These are phyloP conservation scores for Tillandsia leiboldiana DNA, from an alignment of 176 grass and related monocot species.

Conservation along the genomic window DNA sequence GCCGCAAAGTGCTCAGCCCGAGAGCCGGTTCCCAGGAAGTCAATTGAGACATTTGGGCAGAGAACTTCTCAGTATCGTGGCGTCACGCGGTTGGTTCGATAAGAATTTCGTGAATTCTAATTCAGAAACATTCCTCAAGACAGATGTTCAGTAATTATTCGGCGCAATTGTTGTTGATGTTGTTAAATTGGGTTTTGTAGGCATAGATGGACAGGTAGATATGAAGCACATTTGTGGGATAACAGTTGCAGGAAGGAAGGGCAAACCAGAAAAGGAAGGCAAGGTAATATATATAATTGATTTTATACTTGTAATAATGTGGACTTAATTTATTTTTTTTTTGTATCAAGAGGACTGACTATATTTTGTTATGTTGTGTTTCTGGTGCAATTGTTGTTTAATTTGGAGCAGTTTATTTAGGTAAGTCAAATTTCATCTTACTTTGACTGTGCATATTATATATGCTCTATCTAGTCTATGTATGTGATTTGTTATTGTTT, in stretches of 20 bases:
- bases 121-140: not conserved
- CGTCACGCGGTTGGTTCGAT: conserved; percentile 47
- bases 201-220: conserved; percentile 90
- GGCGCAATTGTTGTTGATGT: not conserved
- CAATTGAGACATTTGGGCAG: conserved; percentile 70
- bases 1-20: conserved; percentile 12
- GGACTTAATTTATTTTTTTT: not conserved
- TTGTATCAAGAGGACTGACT: not conserved
- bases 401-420: conserved; percentile 72
- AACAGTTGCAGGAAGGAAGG: conserved; percentile 92
- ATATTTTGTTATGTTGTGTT: not conserved
- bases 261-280: conserved; percentile 87
- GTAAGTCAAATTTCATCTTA: conserved; percentile 28
- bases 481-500: not conserved
- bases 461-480: not conserved
- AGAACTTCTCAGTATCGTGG: conserved; percentile 85
- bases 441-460: not conserved
- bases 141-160: not conserved
- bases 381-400: not conserved
- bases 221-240: conserved; percentile 91
- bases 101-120: not conserved
- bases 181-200: conserved; percentile 11
- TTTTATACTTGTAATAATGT: not conserved
- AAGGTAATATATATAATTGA: conserved; percentile 39
- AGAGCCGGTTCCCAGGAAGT: conserved; percentile 32